These are phyloP conservation scores for Rhizopogon parksii DNA, from an alignment of 1,284 basidiomycete species.

Conservation along the genomic window DNA sequence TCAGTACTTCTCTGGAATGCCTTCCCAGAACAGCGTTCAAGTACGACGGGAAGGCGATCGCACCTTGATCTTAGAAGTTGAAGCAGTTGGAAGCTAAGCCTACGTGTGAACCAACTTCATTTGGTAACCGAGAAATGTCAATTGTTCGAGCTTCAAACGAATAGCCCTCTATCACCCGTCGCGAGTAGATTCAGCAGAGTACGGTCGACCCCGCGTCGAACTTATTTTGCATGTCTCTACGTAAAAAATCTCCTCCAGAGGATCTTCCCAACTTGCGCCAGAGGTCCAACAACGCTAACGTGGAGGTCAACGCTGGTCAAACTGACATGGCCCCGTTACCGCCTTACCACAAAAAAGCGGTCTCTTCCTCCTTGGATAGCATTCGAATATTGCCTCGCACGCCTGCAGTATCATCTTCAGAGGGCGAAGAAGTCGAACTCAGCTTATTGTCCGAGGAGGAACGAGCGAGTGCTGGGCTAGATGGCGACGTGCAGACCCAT, in stretches of 20 bases:
- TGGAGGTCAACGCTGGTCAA: conserved; percentile 20
- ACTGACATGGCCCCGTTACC: conserved; percentile 31
- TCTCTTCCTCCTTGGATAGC: conserved; percentile 52
- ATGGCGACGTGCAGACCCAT: conserved; percentile 23
- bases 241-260: conserved; percentile 23
- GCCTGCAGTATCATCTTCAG: conserved; percentile 36
- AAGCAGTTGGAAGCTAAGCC: too few species aligned
- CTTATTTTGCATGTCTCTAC: conserved; percentile 26
- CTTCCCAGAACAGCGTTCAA: too few species aligned
- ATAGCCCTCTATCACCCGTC: background rate
- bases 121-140: background rate
- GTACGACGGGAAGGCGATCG: too few species aligned
- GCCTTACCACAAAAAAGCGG: conserved; percentile 21
- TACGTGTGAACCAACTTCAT: background rate
- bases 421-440: conserved; percentile 55
- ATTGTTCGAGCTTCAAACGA: too few species aligned
- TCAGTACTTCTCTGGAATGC: too few species aligned
- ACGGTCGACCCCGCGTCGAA: background rate
- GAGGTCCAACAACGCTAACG: conserved; percentile 19
- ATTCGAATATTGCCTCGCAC: conserved; percentile 62
- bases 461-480: conserved; percentile 37
- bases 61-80: too few species aligned
- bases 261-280: conserved; percentile 24
- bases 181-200: background rate
- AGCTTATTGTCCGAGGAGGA: conserved; percentile 57